A percentile compares a stretch with the other conserved stretches of the same genome.
Evolutionary conservation across 352 stramenopile genomes (phyloP).

Genomic region (Phytophthora fragariaefolia): DNA sequence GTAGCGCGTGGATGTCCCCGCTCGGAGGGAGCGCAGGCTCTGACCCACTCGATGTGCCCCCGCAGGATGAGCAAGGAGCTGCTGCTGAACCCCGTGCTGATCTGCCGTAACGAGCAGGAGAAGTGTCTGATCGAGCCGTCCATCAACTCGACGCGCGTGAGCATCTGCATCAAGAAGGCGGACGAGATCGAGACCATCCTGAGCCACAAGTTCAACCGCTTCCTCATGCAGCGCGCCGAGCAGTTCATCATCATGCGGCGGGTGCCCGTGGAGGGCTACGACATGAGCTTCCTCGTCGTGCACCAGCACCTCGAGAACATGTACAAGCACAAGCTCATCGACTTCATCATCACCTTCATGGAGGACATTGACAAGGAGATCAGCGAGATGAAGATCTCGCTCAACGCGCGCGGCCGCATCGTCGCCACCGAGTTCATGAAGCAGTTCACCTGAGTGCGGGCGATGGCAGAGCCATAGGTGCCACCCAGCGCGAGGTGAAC

Average conservation of each 20-base stretch:
- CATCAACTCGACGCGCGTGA: slow-evolving; percentile 96
- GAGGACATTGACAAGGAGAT: slow-evolving; percentile 98
- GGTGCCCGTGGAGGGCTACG: slow-evolving; percentile 92
- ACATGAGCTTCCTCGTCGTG: slow-evolving; percentile 96
- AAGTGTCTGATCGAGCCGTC: slow-evolving; percentile 94
- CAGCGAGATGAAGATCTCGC: slow-evolving; percentile 97
- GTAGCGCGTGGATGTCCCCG: too few species aligned
- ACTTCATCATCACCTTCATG: slow-evolving; percentile 99
- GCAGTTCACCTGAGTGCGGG: slow-evolving; percentile 75
- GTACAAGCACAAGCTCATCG: slow-evolving; percentile 97
- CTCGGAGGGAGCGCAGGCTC: too few species aligned
- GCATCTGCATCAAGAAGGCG: slow-evolving; percentile 96
- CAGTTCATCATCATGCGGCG: slow-evolving; percentile 96
- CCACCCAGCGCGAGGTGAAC: neutral
- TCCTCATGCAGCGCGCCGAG: slow-evolving; percentile 96
- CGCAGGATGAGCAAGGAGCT: slow-evolving; percentile 91
- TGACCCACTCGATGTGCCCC: neutral
- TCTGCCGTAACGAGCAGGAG: slow-evolving; percentile 94
- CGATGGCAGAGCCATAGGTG: too few species aligned
- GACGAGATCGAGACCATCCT: slow-evolving; percentile 95
- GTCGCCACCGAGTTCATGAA: slow-evolving; percentile 96
- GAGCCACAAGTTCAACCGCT: slow-evolving; percentile 95
- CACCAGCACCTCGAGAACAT: slow-evolving; percentile 95
- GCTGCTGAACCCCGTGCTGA: slow-evolving; percentile 94
- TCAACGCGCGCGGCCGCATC: slow-evolving; percentile 93